These are phyloP conservation scores for Podaxis mareebaensis DNA, from an alignment of 768 basidiomycete species.

Conservation along the genomic window DNA sequence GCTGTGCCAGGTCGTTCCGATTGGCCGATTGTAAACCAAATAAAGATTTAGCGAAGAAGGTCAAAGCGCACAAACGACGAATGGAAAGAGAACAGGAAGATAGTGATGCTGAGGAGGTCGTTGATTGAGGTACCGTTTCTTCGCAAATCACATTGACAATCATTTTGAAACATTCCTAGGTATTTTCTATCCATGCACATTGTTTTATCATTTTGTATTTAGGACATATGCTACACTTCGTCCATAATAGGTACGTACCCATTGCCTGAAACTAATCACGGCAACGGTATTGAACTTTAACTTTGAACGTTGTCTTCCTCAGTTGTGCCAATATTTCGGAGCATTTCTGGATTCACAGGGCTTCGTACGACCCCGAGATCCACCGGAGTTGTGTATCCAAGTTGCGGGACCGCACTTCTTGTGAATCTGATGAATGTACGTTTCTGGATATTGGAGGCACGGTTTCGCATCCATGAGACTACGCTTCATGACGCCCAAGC, in stretches of 20 bases:
- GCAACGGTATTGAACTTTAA: neutral
- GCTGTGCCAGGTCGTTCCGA: slow-evolving; percentile 63
- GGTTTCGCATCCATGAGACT: neutral
- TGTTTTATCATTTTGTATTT: neutral
- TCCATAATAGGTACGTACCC: neutral
- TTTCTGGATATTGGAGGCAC: neutral
- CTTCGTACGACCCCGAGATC: neutral
- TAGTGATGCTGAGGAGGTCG: slow-evolving; percentile 62
- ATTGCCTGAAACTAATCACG: neutral
- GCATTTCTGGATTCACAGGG: neutral
- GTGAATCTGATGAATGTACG: neutral
- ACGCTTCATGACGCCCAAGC: neutral
- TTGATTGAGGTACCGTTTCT: slow-evolving; percentile 35
- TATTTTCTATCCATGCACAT: neutral
- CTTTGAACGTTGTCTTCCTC: neutral
- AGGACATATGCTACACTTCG: neutral
- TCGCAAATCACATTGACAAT: neutral
- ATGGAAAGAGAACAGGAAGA: slow-evolving; percentile 47
- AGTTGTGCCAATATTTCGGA: neutral
- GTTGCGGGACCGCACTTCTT: slow-evolving; percentile 3
- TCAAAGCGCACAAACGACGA: slow-evolving; percentile 59
- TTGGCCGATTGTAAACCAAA: slow-evolving; percentile 52
- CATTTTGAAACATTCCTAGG: neutral
- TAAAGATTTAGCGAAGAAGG: slow-evolving; percentile 60
- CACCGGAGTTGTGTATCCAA: neutral